phyloP scores from a whole-genome alignment of 768 basidiomycete species.

The Filobasidium wieringae region DNA sequence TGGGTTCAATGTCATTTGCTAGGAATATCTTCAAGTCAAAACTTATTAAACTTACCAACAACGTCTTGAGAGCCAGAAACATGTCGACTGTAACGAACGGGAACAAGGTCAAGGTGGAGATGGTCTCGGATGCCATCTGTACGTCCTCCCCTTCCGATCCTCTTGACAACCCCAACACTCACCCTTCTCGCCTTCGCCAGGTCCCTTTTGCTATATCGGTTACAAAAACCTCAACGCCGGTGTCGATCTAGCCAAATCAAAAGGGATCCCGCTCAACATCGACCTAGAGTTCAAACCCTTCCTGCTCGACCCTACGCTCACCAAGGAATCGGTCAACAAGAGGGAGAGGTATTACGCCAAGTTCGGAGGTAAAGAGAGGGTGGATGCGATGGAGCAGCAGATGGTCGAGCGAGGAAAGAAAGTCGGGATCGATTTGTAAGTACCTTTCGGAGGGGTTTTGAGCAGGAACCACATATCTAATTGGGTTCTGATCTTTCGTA shows the following conservation, averaged over 20 bases:
- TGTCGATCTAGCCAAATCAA: conserved; percentile 13
- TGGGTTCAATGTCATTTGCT: too few species aligned
- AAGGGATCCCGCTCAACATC: conserved; percentile 33
- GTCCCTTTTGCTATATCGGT: conserved; percentile 26
- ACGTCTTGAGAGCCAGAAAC: too few species aligned
- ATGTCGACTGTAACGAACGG: too few species aligned
- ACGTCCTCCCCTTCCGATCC: background rate
- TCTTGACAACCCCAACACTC: background rate
- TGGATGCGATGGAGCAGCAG: conserved; percentile 41
- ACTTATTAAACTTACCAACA: too few species aligned
- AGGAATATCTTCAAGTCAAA: too few species aligned
- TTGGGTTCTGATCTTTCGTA: conserved; percentile 27
- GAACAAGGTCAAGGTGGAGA: conserved; percentile 17
- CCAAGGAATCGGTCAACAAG: conserved; percentile 25
- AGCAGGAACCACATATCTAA: background rate
- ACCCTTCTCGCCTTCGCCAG: background rate
- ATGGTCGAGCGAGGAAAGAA: conserved; percentile 49
- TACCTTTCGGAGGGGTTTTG: conserved; percentile 2
- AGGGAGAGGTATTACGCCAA: conserved; percentile 28
- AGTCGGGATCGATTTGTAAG: conserved; percentile 52
- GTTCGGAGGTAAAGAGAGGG: conserved; percentile 47
- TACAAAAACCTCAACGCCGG: conserved; percentile 17
- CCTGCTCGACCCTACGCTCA: conserved; percentile 42
- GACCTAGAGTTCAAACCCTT: conserved; percentile 46
- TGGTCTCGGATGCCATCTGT: conserved; percentile 27